phyloP scores from a whole-genome alignment of 2,329 filamentous ascomycete genomes.

The Thermothelomyces thermophilus region DNA sequence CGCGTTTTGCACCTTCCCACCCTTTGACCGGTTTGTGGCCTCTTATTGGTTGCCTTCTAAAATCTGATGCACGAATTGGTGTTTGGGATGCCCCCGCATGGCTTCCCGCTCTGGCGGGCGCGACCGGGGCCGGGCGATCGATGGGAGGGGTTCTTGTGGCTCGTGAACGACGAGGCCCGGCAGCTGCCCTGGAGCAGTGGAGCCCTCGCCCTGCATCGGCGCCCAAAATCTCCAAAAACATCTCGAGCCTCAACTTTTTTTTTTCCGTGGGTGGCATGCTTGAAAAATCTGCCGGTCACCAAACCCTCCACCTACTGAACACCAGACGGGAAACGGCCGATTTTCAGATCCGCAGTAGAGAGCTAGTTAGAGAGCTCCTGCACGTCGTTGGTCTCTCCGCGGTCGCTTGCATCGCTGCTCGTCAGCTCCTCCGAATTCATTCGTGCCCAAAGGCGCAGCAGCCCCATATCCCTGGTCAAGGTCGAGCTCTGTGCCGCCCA shows the following conservation, averaged over 20 bases:
- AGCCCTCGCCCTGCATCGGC: slow-evolving; percentile 23
- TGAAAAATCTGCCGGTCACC: slow-evolving; percentile 15
- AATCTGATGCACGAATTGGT: slow-evolving; percentile 20
- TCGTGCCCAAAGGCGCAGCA: slow-evolving; percentile 24
- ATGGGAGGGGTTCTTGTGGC: slow-evolving; percentile 18
- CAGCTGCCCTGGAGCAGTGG: slow-evolving; percentile 16
- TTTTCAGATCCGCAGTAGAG: background rate
- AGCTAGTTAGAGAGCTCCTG: slow-evolving; percentile 5
- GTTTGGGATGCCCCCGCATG: slow-evolving; percentile 19
- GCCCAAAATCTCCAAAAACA: slow-evolving; percentile 26
- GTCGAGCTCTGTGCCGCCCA: slow-evolving; percentile 14
- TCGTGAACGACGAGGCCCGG: slow-evolving; percentile 16
- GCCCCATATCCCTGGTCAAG: slow-evolving; percentile 12
- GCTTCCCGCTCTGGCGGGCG: slow-evolving; percentile 2
- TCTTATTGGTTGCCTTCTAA: slow-evolving; percentile 8
- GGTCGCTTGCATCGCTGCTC: slow-evolving; percentile 9
- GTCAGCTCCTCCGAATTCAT: slow-evolving; percentile 22
- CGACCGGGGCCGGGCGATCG: background rate
- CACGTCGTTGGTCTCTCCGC: slow-evolving; percentile 13
- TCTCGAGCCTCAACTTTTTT: slow-evolving; percentile 16
- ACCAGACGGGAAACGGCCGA: slow-evolving; percentile 5
- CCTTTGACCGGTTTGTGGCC: slow-evolving; percentile 1
- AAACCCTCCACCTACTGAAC: slow-evolving; percentile 4
- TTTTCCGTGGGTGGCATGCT: slow-evolving; percentile 9
- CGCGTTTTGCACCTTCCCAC: slow-evolving; percentile 11